phyloP scores from a whole-genome alignment of 257 asterid species.

The Sherardia arvensis region DNA sequence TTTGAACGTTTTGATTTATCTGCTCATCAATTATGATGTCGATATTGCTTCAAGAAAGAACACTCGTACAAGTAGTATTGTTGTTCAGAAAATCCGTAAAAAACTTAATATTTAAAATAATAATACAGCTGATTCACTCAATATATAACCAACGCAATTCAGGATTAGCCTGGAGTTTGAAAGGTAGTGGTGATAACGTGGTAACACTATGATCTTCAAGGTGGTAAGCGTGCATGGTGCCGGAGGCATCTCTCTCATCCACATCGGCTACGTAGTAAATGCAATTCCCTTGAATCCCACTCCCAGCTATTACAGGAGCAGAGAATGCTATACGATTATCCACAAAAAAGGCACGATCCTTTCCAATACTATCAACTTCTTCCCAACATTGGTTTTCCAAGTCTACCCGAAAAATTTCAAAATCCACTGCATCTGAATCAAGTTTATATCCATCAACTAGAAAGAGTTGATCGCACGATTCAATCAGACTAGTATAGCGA shows the following conservation, averaged over 20 bases:
- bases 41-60: no score
- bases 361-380: not conserved
- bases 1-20: no score
- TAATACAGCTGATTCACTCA: no score
- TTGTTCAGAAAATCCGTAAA: no score
- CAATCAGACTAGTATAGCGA: not conserved
- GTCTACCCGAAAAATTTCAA: not conserved
- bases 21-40: no score
- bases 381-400: not conserved
- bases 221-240: not conserved
- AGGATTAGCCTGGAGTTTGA: not conserved
- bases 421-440: not conserved
- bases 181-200: not conserved
- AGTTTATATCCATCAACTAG: not conserved
- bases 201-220: not conserved
- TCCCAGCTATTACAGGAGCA: not conserved
- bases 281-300: not conserved
- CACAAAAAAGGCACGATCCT: not conserved
- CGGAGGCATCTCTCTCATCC: not conserved
- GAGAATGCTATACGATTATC: not conserved
- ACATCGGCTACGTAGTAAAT: not conserved
- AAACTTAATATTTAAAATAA: no score
- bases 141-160: not conserved
- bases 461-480: not conserved
- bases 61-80: no score